Percentiles rank a stretch among this genome's conserved stretches.
These are phyloP conservation scores for Solanum sitiens DNA, from an alignment of 257 asterid species.

Conservation along the genomic window DNA sequence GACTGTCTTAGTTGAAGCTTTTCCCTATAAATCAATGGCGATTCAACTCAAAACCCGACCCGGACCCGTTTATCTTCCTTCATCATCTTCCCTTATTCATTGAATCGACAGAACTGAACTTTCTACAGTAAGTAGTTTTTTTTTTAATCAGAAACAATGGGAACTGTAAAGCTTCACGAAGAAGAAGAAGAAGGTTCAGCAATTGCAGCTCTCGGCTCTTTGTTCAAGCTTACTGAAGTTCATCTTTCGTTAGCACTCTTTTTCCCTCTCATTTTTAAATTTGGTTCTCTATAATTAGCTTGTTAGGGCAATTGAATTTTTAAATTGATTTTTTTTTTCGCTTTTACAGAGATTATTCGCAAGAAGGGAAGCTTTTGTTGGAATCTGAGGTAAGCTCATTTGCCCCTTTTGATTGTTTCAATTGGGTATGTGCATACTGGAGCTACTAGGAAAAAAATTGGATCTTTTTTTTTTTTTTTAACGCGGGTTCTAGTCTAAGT, in stretches of 20 bases:
- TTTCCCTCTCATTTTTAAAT: background rate
- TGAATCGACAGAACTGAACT: background rate
- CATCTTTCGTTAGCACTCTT: constrained; percentile 40
- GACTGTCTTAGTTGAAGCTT: background rate
- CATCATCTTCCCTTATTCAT: background rate
- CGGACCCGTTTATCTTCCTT: background rate
- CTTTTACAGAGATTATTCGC: constrained; percentile 46
- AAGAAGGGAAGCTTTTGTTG: constrained; percentile 10
- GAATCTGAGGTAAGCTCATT: constrained; percentile 30
- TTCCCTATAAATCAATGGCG: background rate
- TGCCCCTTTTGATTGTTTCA: background rate
- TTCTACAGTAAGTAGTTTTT: background rate
- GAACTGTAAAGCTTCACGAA: background rate
- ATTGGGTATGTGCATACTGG: background rate
- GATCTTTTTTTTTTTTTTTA: background rate
- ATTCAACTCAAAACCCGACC: background rate
- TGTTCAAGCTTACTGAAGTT: constrained; percentile 66
- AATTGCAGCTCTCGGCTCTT: constrained; percentile 52
- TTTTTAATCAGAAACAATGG: background rate
- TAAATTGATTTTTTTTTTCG: background rate
- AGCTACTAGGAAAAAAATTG: background rate
- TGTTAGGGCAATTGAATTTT: background rate
- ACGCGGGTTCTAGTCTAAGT: background rate
- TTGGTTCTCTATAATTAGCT: background rate
- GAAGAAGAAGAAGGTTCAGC: constrained; percentile 32